A percentile compares a stretch with the other conserved stretches of the same genome.
These are phyloP conservation scores for Ogataea trehalophila DNA, from an alignment of 805 yeast genomes.

Conservation along the genomic window DNA sequence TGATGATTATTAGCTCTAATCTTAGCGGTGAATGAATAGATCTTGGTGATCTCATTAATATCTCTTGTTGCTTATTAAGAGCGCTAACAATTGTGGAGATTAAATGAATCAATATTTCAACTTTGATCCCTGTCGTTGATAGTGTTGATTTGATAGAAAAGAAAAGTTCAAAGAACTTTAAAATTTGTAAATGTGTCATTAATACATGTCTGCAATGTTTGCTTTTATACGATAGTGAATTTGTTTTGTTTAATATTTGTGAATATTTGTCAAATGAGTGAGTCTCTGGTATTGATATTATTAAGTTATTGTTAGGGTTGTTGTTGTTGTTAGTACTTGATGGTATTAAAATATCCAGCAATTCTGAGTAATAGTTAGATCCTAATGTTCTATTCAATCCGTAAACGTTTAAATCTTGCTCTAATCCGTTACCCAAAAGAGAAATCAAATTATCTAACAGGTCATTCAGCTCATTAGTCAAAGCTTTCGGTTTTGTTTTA, in stretches of 20 bases:
- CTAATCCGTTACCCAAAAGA: conserved; percentile 35
- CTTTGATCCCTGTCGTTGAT: conserved; percentile 9
- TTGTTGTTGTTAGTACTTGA: conserved; percentile 1
- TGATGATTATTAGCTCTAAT: conserved; percentile 35
- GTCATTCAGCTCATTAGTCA: conserved; percentile 16
- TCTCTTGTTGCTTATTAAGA: conserved; percentile 46
- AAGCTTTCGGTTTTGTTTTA: conserved; percentile 6
- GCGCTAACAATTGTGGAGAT: conserved; percentile 38
- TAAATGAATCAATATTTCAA: conserved; percentile 27
- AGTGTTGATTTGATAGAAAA: conserved; percentile 26
- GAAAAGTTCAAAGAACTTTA: conserved; percentile 45
- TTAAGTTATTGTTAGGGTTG: too few species aligned
- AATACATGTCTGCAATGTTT: conserved; percentile 42
- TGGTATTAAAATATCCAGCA: conserved; percentile 42
- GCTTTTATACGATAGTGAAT: conserved; percentile 19
- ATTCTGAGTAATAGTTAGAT: conserved; percentile 38
- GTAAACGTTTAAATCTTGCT: conserved; percentile 40
- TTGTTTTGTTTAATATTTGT: conserved; percentile 6
- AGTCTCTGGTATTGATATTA: conserved; percentile 18
- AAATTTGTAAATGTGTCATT: conserved; percentile 39
- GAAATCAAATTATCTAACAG: conserved; percentile 20
- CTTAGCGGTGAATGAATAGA: conserved; percentile 34
- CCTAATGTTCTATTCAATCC: conserved; percentile 55
- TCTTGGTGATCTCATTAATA: conserved; percentile 40
- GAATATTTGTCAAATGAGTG: conserved; percentile 25